Evolutionary conservation across 2,329 filamentous ascomycete species (phyloP), one percentile per base, ranked within the genome.

Genomic region (Reticulascus tulasneorum): DNA sequence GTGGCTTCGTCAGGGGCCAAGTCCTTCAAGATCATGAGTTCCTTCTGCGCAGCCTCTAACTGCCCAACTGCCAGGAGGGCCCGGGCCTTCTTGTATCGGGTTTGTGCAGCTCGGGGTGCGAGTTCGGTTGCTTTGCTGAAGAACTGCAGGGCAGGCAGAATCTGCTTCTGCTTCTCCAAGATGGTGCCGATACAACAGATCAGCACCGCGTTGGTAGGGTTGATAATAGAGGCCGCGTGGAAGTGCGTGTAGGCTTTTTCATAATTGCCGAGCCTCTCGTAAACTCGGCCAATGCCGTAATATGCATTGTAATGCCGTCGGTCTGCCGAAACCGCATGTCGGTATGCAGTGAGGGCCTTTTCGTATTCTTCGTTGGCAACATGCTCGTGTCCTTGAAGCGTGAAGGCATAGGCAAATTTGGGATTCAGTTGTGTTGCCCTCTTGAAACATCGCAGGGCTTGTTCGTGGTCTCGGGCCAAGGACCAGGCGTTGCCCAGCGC

Each of bases 281-380:
- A 93, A 2, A 95, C 89, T 41, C 77, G 73, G 20, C 79, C 81
- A 38, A 85, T 80, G 48, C 93, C 93, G 58, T 97, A 98, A 77
- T 94, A 97, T n/a, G 91, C 93, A 55, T 96, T 95, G 67, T 97
- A 98, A 57, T 96, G 91, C 15, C 91, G 81, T 37, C 77, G 80
- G 53, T 98, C 90, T 1, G 87, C 88, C 28, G 82, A 78, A 48
- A 98, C 86, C 2, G 88, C 90, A 35, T 83, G 79, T 22, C 94
- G 80, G 60, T 96, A 98, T 3, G 88, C 84, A 24, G 82, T 79
- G 28, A 95, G 75, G 0, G 93, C 93, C 58, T 95, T 95, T 56
- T 97, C 91, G 54, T 93, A 96, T 59, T 98, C 94, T 61, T 98
- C 94, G 48, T 96, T 97, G 23, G 86, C 79, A 28, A 97, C 84